Conservation (phyloP, 2,329 filamentous ascomycete species). For the Calonectria ilicicola region DNA sequence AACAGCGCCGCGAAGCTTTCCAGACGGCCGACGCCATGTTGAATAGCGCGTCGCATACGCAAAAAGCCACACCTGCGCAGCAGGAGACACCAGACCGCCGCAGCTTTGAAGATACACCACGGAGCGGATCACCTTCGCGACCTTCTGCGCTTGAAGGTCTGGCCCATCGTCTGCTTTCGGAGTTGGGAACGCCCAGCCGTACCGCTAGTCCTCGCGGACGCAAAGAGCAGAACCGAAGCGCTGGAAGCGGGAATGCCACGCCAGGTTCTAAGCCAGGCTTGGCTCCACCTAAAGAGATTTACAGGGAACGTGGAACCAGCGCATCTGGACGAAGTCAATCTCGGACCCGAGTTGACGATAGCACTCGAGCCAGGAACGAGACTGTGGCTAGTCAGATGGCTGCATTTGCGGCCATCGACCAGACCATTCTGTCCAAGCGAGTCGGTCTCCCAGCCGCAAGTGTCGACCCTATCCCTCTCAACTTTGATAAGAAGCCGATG, state of each 20-base stretch:
- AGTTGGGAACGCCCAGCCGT: slow-evolving; percentile 66
- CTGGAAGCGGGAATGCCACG: slow-evolving; percentile 47
- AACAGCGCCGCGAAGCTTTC: slow-evolving; percentile 73
- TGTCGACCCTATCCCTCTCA: slow-evolving; percentile 61
- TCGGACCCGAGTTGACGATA: slow-evolving; percentile 48
- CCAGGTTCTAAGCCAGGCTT: slow-evolving; percentile 48
- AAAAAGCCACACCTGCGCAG: slow-evolving; percentile 45
- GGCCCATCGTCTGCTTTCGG: slow-evolving; percentile 72
- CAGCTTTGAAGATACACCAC: slow-evolving; percentile 57
- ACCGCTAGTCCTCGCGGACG: slow-evolving; percentile 62
- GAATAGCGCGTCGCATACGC: slow-evolving; percentile 47
- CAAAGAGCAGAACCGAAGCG: slow-evolving; percentile 55
- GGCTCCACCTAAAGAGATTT: slow-evolving; percentile 57
- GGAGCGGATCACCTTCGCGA: slow-evolving; percentile 63
- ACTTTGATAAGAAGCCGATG: slow-evolving; percentile 52
- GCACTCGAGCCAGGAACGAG: slow-evolving; percentile 46
- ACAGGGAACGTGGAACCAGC: slow-evolving; percentile 49
- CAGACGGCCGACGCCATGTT: slow-evolving; percentile 67
- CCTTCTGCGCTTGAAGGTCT: slow-evolving; percentile 70
- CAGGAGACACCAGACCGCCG: slow-evolving; percentile 55
- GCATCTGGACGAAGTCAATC: slow-evolving; percentile 56
- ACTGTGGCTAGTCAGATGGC: slow-evolving; percentile 64
- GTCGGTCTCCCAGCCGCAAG: slow-evolving; percentile 61
- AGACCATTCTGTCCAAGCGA: slow-evolving; percentile 68
- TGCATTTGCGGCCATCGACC: slow-evolving; percentile 73